Evolutionary conservation across 2,329 filamentous ascomycete genomes (phyloP), one percentile per base, ranked within the genome.

Genomic region (Cordyceps fumosorosea): DNA sequence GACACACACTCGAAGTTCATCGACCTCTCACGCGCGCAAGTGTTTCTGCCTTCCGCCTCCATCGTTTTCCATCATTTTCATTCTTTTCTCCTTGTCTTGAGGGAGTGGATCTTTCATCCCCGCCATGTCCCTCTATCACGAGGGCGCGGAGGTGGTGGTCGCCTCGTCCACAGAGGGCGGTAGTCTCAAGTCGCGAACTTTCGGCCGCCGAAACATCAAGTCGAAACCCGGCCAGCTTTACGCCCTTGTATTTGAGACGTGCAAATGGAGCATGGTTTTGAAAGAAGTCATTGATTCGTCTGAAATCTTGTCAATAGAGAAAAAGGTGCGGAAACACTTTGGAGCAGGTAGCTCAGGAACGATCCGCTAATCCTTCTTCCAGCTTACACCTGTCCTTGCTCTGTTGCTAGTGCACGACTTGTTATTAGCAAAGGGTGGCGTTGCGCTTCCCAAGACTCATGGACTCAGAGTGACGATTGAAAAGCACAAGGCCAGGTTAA

Each of bases 81-180:
- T 47, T 22, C 10, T 18, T 24, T 44, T 64, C 42, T 50, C n/a
- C 6, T 60, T 57, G 32, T n/a, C 34, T 51, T 10, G 5, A 8
- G 3, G 5, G 29, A 54, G 22, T 29, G 18, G 14, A 22, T 7
- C 20, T 4, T 5, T 18, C 29, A 5, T n/a, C 12, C 26, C 14
- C 20, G 20, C 5, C 18, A 98, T 98, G 93, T 96, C 93, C 54
- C 88, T 99, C 62, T 99, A 99, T 74, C 89, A 96, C 73, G 95
- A 98, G 78, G 89, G 93, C 7, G 91, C 89, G 4, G 82, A 87
- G 16, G 80, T 97, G 42, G 77, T 99, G 62, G 77, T 84, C 1
- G 82, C 84, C n/a, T 77, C 81, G 3, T 66, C 68, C 0, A 64
- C 67, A 11, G 67, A 72, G 29, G 88, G 89, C n/a, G 91, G 91